Evolutionary conservation across 306 rosid genomes (phyloP), one percentile per base, ranked within the genome.

Genomic region (Castanospermum australe): DNA sequence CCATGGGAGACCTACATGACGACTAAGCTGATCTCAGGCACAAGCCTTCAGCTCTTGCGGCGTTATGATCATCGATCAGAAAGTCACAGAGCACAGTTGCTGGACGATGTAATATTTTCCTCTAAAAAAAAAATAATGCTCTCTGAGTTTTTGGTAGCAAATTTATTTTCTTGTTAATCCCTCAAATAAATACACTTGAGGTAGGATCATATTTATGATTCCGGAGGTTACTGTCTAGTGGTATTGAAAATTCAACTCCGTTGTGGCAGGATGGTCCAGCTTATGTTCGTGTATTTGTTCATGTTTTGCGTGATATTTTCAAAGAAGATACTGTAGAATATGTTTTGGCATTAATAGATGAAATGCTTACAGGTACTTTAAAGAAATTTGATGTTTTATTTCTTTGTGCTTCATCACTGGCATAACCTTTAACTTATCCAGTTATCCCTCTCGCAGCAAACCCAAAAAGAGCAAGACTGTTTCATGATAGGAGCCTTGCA

Each of bases 1-100:
- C 97, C 93, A 84, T 92, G 97, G 97, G 97, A 92, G 84, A 89
- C 93, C 2, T 92, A 92, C 85, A 90, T 90, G 95, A 81, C 85
- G 1, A 90, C 92, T 1, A 92, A 89, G 88, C 86, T 90, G 57
- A 92, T 90, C 85, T 81, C 92, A n/a, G 90, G 96, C 42, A 89
- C 93, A 24, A 86, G 88, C 82, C 95, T 92, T 87, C 97, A 92
- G 95, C 93, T 92, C 59, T 70, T 92, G 20, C 87, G 97, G 84
- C 97, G 97, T 71, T 90, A 90, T 21, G 97, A 92, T 70, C 89
- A 89, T 17, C 86, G 88, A 79, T 56, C 93, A 32, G 95, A 92
- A 72, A 92, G 90, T 76, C 80, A 88, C 80, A 86, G 89, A 78
- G 90, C 95, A 5, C 93, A 89, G 72, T 77, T 92, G 84, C 83